Base-by-base conservation (phyloP, 805 yeast genomes). In the Cyberlindnera xylosilytica region DNA sequence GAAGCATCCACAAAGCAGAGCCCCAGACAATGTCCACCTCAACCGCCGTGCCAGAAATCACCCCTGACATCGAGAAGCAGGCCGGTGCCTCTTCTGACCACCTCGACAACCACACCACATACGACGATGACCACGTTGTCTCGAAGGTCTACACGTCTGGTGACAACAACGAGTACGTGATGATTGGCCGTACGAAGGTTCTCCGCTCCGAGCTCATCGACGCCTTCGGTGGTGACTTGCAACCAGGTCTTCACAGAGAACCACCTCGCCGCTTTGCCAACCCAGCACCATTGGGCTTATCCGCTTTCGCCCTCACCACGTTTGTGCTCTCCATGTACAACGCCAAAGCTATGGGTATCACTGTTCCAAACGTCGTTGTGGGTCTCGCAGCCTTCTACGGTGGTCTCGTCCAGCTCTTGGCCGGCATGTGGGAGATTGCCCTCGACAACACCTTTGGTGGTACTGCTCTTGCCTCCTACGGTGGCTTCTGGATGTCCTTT, bases 211-310 rank as follows among this genome's bases (percentile, higher is more conserved):
- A 84, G 38, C 68, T 84, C 43, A 64, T 69, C 39, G 63, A 63
- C 20, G 91, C 91, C 2, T 84, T 84, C 50, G 96, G 95, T 62
- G 96, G 96, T 81, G 73, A 84, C 16, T 66, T 85, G 59, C 80
- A 81, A 51, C 87, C 93, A 19, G 91, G 87, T 70, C 36, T 69
- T 42, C 62, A 76, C 22, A 71, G 74, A n/a, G 73, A 78, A 5
- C 74, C 91, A 13, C 58, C 66, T 8, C 80, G 81, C 53, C 72
- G 72, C 49, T 70, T 81, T 52, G 87, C 78, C 35, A 80, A 79
- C 56, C 84, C 87, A 12, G 36, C 36, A 10, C 36, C 79, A 13
- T 76, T 80, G 51, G 85, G 83, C 4, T 65, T 79, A 51, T 76
- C 83, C 9, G 78, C 84, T 3, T 79, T 80, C 60, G 48, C 48